Conservation (phyloP, 2,329 filamentous ascomycete genomes). For the Nothomitra cinnamomea region DNA sequence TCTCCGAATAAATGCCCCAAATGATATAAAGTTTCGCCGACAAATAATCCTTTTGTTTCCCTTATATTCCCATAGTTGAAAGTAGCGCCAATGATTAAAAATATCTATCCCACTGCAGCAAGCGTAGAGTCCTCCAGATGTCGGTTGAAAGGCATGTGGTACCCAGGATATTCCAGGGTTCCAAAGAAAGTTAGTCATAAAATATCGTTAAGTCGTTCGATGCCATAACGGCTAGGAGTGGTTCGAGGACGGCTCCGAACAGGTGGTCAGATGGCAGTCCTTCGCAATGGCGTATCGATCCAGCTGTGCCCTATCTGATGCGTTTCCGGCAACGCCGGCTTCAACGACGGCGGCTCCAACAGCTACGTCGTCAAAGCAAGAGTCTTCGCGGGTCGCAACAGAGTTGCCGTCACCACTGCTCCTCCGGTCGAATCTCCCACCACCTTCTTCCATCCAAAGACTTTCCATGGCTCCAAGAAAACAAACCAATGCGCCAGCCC, state of each 20-base stretch:
- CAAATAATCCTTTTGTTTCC: background rate
- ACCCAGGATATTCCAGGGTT: background rate
- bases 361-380: slow-evolving; percentile 9
- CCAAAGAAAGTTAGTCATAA: too few relatives aligned
- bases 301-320: slow-evolving; percentile 1
- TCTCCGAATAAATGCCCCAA: background rate
- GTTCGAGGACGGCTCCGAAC: background rate
- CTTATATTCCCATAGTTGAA: background rate
- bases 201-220: background rate
- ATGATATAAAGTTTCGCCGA: background rate
- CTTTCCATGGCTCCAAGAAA: slow-evolving; percentile 58
- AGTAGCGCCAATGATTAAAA: background rate
- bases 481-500: slow-evolving; percentile 67
- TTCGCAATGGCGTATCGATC: slow-evolving; percentile 1
- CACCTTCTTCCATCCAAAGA: slow-evolving; percentile 54
- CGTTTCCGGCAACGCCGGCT: slow-evolving; percentile 2
- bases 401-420: slow-evolving; percentile 7
- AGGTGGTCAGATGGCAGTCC: background rate
- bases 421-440: slow-evolving; percentile 20
- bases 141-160: background rate
- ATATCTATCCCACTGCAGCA: background rate
- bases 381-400: background rate
- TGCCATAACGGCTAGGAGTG: background rate
- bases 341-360: slow-evolving; percentile 11
- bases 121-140: background rate